Evolutionary conservation across 768 basidiomycete species (phyloP).

Genomic region (Boletus coccyginus): DNA sequence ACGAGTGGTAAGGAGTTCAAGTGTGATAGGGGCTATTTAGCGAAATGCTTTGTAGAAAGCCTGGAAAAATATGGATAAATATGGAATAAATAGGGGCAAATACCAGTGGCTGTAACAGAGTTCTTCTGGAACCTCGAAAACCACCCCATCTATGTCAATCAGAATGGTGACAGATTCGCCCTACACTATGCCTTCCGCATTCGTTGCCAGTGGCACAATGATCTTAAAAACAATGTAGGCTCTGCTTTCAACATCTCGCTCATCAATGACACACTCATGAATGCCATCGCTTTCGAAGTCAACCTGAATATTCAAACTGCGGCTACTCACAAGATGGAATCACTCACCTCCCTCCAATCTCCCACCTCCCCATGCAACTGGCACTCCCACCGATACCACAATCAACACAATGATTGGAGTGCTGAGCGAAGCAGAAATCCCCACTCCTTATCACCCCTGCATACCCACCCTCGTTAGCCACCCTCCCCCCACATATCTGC

Average conservation of each 20-base stretch:
- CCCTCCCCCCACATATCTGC: neutral
- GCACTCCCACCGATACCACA: neutral
- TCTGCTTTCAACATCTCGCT: neutral
- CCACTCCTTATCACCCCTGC: neutral
- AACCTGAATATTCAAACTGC: neutral
- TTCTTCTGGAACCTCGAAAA: no score
- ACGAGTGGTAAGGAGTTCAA: no score
- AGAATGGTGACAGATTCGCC: neutral
- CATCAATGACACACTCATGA: conserved; percentile 1
- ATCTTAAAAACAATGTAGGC: neutral
- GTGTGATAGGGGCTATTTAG: no score
- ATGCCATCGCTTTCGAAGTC: neutral
- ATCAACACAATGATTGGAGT: no score
- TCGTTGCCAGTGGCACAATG: conserved; percentile 4
- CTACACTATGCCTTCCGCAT: no score
- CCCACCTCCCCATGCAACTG: neutral
- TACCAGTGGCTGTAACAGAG: no score
- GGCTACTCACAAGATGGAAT: neutral
- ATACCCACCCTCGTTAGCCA: neutral
- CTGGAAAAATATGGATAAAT: no score
- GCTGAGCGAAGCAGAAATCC: no score
- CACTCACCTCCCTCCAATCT: no score
- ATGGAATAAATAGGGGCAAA: no score
- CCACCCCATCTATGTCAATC: neutral
- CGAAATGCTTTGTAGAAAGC: no score